phyloP scores from a whole-genome alignment of 1,284 basidiomycete species.

The Rhizopogon hawkerae region DNA sequence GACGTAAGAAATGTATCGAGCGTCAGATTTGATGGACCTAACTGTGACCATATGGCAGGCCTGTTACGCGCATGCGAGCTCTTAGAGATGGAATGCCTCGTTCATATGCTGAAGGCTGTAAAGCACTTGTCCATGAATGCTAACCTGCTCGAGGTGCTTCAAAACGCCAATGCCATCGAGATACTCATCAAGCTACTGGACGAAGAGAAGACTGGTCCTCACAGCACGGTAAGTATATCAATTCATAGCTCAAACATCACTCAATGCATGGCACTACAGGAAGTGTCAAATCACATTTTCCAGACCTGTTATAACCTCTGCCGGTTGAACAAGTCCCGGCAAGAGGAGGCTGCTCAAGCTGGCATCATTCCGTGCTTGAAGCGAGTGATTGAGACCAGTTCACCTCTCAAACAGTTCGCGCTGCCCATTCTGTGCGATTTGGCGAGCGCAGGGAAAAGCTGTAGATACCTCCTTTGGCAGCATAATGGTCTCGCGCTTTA shows the following conservation, averaged over 20 bases:
- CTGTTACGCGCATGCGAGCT: conserved; percentile 77
- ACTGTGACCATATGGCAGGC: conserved; percentile 38
- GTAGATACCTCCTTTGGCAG: conserved; percentile 81
- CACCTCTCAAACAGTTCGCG: conserved; percentile 93
- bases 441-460: conserved; percentile 87
- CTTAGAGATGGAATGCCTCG: conserved; percentile 76
- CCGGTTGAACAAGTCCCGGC: conserved; percentile 85
- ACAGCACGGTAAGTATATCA: conserved; percentile 62
- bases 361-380: conserved; percentile 90
- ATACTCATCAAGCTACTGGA: conserved; percentile 79
- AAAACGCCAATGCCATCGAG: conserved; percentile 94
- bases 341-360: conserved; percentile 94
- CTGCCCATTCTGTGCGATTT: conserved; percentile 94
- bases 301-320: conserved; percentile 94
- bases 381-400: conserved; percentile 77
- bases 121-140: conserved; percentile 95
- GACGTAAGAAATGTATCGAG: conserved; percentile 52
- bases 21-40: background rate
- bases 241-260: conserved; percentile 9
- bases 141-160: conserved; percentile 82
- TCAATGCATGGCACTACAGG: conserved; percentile 38
- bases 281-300: conserved; percentile 90
- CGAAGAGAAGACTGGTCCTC: conserved; percentile 69
- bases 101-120: conserved; percentile 87
- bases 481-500: conserved; percentile 80